A percentile compares a stretch with the other conserved stretches of the same genome.
Evolutionary conservation across 2,329 filamentous ascomycete species (phyloP).

Genomic region (Nakataea oryzae): DNA sequence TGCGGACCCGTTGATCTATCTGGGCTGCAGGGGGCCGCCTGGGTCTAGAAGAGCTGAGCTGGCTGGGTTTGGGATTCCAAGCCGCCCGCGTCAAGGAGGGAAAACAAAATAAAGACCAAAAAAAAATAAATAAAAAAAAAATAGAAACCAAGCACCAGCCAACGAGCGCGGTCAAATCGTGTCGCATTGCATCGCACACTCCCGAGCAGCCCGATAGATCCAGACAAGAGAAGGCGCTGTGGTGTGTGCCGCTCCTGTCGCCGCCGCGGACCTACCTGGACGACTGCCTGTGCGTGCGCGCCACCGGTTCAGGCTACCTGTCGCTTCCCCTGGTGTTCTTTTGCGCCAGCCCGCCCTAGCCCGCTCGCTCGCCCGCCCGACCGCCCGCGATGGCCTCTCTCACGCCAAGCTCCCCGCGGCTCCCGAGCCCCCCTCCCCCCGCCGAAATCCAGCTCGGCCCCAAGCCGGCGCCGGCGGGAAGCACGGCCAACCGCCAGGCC

Average conservation of each 20-base stretch:
- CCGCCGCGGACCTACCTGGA: neutral
- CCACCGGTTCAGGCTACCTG: neutral
- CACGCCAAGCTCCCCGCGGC: constrained; percentile 72
- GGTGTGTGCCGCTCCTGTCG: neutral
- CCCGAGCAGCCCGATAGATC: too few species aligned
- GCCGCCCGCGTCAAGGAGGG: neutral
- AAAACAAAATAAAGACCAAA: neutral
- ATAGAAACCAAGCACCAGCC: too few species aligned
- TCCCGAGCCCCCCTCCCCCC: constrained; percentile 88
- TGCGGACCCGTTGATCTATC: neutral
- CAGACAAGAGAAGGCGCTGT: neutral
- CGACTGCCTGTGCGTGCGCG: neutral
- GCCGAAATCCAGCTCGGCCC: constrained; percentile 82
- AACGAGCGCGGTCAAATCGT: too few species aligned
- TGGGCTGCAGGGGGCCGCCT: too few species aligned
- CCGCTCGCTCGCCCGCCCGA: too few species aligned
- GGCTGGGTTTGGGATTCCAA: too few species aligned
- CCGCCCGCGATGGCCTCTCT: constrained; percentile 43
- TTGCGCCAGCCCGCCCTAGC: neutral
- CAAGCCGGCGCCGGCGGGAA: constrained; percentile 16
- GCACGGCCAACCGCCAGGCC: constrained; percentile 40
- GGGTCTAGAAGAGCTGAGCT: neutral
- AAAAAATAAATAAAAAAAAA: neutral
- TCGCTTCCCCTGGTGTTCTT: too few species aligned
- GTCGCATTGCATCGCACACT: neutral